These are phyloP conservation scores for Hymenoscyphus salicellus DNA, from an alignment of 2,329 filamentous ascomycete species.

Conservation along the genomic window DNA sequence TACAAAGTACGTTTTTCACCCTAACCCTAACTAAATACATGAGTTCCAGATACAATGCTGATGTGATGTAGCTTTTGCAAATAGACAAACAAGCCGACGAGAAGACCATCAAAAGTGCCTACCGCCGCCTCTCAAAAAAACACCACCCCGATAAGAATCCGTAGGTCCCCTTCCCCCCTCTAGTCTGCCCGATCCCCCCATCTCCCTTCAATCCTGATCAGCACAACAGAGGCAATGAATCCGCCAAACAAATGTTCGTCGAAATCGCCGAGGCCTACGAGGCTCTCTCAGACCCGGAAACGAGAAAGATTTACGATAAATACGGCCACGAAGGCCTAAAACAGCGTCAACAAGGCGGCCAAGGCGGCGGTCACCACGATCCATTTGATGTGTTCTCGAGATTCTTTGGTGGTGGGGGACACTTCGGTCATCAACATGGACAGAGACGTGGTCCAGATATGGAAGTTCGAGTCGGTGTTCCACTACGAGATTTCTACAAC, in stretches of 20 bases:
- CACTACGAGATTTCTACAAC: constrained; percentile 89
- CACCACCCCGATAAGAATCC: constrained; percentile 98
- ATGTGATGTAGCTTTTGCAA: constrained; percentile 63
- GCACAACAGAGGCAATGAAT: constrained; percentile 63
- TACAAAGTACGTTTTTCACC: constrained; percentile 61
- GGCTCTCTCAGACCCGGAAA: constrained; percentile 73
- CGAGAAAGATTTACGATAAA: constrained; percentile 87
- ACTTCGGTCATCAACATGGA: constrained; percentile 67
- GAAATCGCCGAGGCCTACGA: constrained; percentile 95
- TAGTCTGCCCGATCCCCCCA: background rate
- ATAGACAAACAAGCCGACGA: constrained; percentile 77
- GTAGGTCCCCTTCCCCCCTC: constrained; percentile 50
- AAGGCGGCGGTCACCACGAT: constrained; percentile 65
- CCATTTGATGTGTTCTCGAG: constrained; percentile 95
- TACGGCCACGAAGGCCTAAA: constrained; percentile 89
- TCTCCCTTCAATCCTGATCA: constrained; percentile 9
- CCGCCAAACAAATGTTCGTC: constrained; percentile 87
- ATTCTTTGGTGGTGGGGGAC: constrained; percentile 81
- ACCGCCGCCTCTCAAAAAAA: constrained; percentile 88
- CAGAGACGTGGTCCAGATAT: constrained; percentile 83
- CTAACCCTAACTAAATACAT: background rate
- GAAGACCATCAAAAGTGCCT: constrained; percentile 88
- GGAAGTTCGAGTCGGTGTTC: constrained; percentile 76
- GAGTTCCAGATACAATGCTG: no score
- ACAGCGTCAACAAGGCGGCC: constrained; percentile 72